These are phyloP conservation scores for Trichophyton simii DNA, from an alignment of 2,329 filamentous ascomycete species.

Conservation along the genomic window DNA sequence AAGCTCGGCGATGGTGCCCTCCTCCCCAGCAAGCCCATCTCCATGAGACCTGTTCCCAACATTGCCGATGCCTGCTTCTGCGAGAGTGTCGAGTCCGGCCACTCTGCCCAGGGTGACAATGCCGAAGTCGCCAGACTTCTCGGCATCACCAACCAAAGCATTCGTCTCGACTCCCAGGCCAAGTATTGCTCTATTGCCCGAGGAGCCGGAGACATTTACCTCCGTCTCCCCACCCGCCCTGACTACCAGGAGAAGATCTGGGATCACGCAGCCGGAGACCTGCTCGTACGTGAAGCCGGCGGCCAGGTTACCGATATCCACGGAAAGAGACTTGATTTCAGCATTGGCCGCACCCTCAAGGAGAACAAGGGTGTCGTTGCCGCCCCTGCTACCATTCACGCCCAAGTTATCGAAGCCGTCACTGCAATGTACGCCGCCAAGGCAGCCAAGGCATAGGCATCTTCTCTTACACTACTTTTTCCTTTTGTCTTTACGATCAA, in stretches of 20 bases:
- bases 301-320: constrained; percentile 82
- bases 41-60: constrained; percentile 64
- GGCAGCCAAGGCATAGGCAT: constrained; percentile 25
- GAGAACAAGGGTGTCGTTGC: constrained; percentile 92
- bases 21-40: constrained; percentile 48
- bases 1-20: constrained; percentile 47
- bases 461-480: not conserved
- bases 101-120: constrained; percentile 82
- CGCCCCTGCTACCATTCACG: constrained; percentile 64
- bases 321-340: constrained; percentile 77
- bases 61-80: constrained; percentile 81
- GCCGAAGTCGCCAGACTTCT: constrained; percentile 70
- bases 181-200: constrained; percentile 95
- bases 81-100: constrained; percentile 86
- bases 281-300: constrained; percentile 89
- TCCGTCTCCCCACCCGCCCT: constrained; percentile 71
- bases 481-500: not conserved
- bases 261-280: constrained; percentile 91
- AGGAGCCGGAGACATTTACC: constrained; percentile 87
- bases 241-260: constrained; percentile 98
- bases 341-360: constrained; percentile 68
- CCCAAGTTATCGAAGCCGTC: constrained; percentile 64
- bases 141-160: constrained; percentile 76
- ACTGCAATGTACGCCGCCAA: constrained; percentile 54
- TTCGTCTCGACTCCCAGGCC: constrained; percentile 94